Evolutionary conservation across 176 grass and related monocot species (phyloP), one percentile per base, ranked within the genome.

Genomic region (Oryza australiensis): DNA sequence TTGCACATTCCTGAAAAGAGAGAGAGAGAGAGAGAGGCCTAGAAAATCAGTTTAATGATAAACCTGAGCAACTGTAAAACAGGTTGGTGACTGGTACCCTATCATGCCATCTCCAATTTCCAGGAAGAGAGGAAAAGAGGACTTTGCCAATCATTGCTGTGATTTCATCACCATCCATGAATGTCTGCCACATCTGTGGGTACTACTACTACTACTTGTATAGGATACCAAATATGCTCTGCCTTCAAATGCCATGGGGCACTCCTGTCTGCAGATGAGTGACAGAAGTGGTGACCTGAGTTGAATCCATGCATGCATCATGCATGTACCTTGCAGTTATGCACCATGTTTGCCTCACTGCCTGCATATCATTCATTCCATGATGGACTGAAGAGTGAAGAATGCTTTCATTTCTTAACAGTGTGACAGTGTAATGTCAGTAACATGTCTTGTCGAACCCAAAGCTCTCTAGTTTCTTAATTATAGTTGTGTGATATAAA

Each of bases 51-150:
- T 4, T 9, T 26, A 48, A 23, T 34, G 20, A 49, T 49, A 23
- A 67, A 68, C 18, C 27, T 64, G 43, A 73, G 38, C 22, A 26
- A 24, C n/a, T 41, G 68, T 41, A 43, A 43, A 26, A 43, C 22
- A 15, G 26, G 49, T 3, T 46, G 53, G 26, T 73, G 26, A 68
- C 15, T 51, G 82, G 42, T 77, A 12, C 4, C 48, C 60, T 9
- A 12, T 69, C 65, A 79, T 72, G n/a, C 37, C 66, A 71, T 78
- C 70, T 85, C 67, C 67, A 33, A 14, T 72, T 72, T 72, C 75
- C 40, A 79, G 26, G 40, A 63, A 64, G 42, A 38, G 55, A 79
- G 40, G 75, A 60, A 60, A 24, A 24, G 55, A 65, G 29, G 29
- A 38, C 22, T 49, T 49, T 46, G 22, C 22, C 53, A 78, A 72